phyloP scores from a whole-genome alignment of 768 basidiomycete genomes.

The Suillus plorans region DNA sequence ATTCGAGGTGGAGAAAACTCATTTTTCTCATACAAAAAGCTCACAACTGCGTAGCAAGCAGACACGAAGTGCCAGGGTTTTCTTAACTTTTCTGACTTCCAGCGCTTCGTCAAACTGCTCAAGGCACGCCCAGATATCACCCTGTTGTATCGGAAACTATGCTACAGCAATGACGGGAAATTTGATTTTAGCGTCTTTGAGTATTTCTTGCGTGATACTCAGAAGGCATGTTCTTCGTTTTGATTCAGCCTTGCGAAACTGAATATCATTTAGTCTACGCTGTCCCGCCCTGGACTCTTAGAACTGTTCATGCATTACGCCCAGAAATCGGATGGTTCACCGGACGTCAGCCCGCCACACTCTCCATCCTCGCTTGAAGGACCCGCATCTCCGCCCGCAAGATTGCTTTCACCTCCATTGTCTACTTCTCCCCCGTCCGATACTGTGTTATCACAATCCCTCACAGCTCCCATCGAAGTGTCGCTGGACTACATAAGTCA shows the following conservation, averaged over 20 bases:
- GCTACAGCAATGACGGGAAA: slow-evolving; percentile 28
- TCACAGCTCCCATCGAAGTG: neutral
- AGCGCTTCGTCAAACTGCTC: slow-evolving; percentile 76
- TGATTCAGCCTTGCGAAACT: slow-evolving; percentile 7
- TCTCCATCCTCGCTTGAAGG: neutral
- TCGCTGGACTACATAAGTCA: slow-evolving; percentile 3
- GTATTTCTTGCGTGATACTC: slow-evolving; percentile 49
- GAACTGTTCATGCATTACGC: slow-evolving; percentile 39
- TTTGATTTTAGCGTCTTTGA: slow-evolving; percentile 43
- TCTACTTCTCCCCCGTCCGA: slow-evolving; percentile 12
- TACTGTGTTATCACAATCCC: neutral
- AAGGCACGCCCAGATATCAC: slow-evolving; percentile 86
- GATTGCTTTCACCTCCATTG: neutral
- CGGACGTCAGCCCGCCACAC: neutral
- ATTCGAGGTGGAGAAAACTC: slow-evolving; percentile 49
- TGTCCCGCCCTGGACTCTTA: slow-evolving; percentile 34
- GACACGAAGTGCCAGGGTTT: slow-evolving; percentile 55
- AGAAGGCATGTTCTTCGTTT: slow-evolving; percentile 41
- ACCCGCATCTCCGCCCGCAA: neutral
- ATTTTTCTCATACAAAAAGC: neutral
- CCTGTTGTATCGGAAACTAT: slow-evolving; percentile 51
- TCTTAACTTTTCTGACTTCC: slow-evolving; percentile 80
- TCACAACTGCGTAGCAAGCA: slow-evolving; percentile 47
- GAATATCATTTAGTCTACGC: slow-evolving; percentile 32
- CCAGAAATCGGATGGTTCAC: slow-evolving; percentile 6